Evolutionary conservation across 2,329 filamentous ascomycete genomes (phyloP).

Genomic region (Onygenales sp.): DNA sequence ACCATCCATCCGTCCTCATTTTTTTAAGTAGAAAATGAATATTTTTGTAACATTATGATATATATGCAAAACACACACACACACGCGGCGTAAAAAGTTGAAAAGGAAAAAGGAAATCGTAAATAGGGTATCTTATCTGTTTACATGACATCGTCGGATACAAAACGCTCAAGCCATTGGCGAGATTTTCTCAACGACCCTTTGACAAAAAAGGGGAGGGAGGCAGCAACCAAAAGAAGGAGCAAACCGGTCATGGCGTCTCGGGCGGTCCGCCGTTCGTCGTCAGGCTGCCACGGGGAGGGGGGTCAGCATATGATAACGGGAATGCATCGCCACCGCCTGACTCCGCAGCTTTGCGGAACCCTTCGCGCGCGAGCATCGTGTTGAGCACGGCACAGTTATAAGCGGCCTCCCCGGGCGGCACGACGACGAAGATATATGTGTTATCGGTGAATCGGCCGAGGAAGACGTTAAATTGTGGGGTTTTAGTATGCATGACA

Average conservation of each 20-base stretch:
- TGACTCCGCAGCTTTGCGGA: slow-evolving; percentile 51
- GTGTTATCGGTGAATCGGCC: slow-evolving; percentile 96
- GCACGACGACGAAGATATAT: slow-evolving; percentile 85
- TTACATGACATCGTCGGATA: background rate
- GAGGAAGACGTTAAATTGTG: slow-evolving; percentile 84
- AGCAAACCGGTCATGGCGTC: background rate
- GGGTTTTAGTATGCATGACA: slow-evolving; percentile 41
- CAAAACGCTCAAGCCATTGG: background rate
- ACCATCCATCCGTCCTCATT: no score
- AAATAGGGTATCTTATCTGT: slow-evolving; percentile 2
- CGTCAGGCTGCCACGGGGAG: background rate
- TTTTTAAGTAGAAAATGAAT: no score
- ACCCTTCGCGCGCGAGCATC: slow-evolving; percentile 73
- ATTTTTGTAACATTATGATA: no score
- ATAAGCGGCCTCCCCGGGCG: slow-evolving; percentile 82
- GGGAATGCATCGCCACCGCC: slow-evolving; percentile 34
- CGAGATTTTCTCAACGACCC: background rate
- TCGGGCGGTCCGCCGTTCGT: background rate
- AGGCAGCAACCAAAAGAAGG: background rate
- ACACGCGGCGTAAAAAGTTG: background rate
- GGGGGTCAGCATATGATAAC: slow-evolving; percentile 23
- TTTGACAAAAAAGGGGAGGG: background rate
- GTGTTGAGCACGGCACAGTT: slow-evolving; percentile 88
- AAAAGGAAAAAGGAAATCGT: background rate
- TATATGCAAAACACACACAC: background rate